Base-by-base conservation (phyloP, 306 rosid species). In the Arachis hypogaea region DNA sequence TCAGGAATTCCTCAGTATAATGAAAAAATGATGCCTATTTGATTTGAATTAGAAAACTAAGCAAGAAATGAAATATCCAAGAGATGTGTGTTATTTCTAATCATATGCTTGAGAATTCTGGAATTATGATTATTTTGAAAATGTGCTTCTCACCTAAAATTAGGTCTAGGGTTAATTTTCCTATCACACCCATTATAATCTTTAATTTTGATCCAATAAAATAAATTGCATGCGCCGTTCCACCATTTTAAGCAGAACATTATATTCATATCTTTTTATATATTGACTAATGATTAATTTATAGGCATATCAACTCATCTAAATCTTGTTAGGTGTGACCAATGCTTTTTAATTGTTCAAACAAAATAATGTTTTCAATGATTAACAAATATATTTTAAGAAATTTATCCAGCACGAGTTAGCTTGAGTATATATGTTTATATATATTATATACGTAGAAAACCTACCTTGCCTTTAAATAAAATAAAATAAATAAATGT, bases 81-180 rank as follows among this genome's bases (percentile, higher is more conserved):
- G 36, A 33, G 3, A 2, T 62, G 30, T 18, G 54, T 41, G 29
- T 38, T 46, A 46, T 46, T 46, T 46, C 51, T 10, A 46, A 46
- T 46, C 51, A 46, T 33, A 33, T 46, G 51, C 12, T 46, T 50
- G 2, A 72, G 60, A 72, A 72, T 36, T 49, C 50, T 36, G 60
- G 38, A 63, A 63, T 74, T 30, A 74, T 63, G 36, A 73, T 60
- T 60, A 47, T 47, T 12, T 72, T 59, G 76, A 72, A 59, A 60
- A 60, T 38, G 69, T 73, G 61, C 44, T 11, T 18, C 70, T 56
- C 77, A 73, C 77, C 77, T 62, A 73, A 41, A 73, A 73, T 73
- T 73, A 73, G 77, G 77, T 73, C 70, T 11, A 49, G 30, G 62
- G 77, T 51, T 73, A 40, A 52, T 73, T 73, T 73, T 63, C 63